Evolutionary conservation across 306 rosid genomes (phyloP).

Genomic region (Luffa acutangula): DNA sequence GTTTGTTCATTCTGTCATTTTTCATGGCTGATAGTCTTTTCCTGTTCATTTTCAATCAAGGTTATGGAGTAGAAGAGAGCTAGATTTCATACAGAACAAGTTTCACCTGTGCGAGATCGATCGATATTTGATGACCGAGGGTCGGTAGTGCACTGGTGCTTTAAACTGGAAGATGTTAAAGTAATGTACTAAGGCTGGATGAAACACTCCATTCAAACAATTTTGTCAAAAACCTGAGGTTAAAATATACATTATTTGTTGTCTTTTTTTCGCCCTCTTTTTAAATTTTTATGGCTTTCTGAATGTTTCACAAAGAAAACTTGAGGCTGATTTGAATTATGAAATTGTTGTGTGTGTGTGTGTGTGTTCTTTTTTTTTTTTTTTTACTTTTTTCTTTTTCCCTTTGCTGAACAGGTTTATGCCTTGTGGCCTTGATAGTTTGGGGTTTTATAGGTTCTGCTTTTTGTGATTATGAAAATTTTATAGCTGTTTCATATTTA

Average conservation of each 20-base stretch:
- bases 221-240: background rate
- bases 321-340: background rate
- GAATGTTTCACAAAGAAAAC: background rate
- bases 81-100: background rate
- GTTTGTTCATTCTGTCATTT: background rate
- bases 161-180: background rate
- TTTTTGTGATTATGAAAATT: too few species aligned
- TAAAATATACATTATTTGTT: background rate
- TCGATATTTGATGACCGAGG: background rate
- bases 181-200: background rate
- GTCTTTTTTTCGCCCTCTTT: background rate
- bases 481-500: too few species aligned
- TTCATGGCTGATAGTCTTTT: background rate
- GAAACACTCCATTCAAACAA: constrained; percentile 10
- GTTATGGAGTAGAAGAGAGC: constrained; percentile 2
- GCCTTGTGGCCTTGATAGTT: background rate
- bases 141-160: background rate
- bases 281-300: background rate
- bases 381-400: background rate
- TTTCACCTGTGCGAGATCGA: background rate
- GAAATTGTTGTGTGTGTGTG: background rate
- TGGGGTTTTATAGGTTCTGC: background rate
- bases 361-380: too few species aligned
- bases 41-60: background rate
- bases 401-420: background rate